Percentiles rank a stretch among this genome's conserved stretches.
phyloP scores from a whole-genome alignment of 1,284 basidiomycete genomes.

The Fomes fomentarius region DNA sequence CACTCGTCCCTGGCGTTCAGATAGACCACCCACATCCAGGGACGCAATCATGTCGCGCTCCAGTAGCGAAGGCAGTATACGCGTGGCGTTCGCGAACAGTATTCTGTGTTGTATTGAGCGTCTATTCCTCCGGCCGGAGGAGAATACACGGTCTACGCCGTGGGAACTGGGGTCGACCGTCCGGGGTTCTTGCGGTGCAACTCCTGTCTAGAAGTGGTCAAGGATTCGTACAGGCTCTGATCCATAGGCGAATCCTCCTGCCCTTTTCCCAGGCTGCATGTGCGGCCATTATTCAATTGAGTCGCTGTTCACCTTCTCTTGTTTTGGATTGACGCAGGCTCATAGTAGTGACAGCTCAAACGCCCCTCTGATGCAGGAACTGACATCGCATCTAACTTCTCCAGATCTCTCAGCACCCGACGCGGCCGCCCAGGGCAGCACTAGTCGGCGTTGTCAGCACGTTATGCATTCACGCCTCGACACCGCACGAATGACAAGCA shows the following conservation, averaged over 20 bases:
- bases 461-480: conserved; percentile 3
- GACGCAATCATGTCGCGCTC: too few relatives aligned
- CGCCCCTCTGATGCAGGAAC: conserved; percentile 17
- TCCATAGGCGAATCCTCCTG: too few relatives aligned
- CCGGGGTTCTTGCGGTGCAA: too few relatives aligned
- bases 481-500: neutral
- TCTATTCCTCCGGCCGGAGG: too few relatives aligned
- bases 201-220: too few relatives aligned
- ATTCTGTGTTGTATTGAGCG: too few relatives aligned
- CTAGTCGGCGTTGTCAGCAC: conserved; percentile 7
- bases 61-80: too few relatives aligned
- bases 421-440: conserved; percentile 14
- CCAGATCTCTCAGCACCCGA: conserved; percentile 7
- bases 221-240: neutral
- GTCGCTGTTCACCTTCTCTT: neutral
- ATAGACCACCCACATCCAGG: too few relatives aligned
- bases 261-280: neutral
- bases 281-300: neutral
- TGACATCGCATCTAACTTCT: conserved; percentile 7
- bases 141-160: too few relatives aligned
- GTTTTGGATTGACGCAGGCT: conserved; percentile 12
- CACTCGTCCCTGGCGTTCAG: too few relatives aligned
- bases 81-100: too few relatives aligned
- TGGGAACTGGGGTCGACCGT: too few relatives aligned
- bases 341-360: conserved; percentile 10